Evolutionary conservation across 768 basidiomycete genomes (phyloP).

Genomic region (Psilocybe cyanescens): DNA sequence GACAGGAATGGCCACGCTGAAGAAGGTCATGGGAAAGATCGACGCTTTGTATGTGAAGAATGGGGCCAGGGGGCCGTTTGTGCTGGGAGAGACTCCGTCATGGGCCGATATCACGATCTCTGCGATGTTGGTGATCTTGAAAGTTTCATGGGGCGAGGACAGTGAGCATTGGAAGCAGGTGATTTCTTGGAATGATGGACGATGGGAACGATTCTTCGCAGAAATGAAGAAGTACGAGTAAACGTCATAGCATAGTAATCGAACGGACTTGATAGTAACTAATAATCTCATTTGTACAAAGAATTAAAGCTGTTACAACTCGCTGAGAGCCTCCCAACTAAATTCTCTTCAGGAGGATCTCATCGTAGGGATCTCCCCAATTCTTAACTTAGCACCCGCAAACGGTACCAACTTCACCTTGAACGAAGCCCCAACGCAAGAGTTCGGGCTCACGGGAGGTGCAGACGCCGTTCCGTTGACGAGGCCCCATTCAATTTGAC

Average conservation of each 20-base stretch:
- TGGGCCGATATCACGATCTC: conserved; percentile 39
- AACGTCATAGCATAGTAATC: background rate
- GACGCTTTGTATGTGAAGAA: conserved; percentile 22
- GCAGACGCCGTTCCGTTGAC: conserved; percentile 35
- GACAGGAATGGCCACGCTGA: conserved; percentile 20
- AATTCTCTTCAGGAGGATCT: conserved; percentile 6
- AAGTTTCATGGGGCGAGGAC: conserved; percentile 30
- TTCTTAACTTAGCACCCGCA: conserved; percentile 39
- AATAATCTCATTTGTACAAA: background rate
- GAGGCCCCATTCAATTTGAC: conserved; percentile 42
- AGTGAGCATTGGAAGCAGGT: conserved; percentile 38
- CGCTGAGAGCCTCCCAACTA: background rate
- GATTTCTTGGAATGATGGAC: conserved; percentile 31
- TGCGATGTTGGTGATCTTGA: conserved; percentile 27
- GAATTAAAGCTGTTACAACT: no score
- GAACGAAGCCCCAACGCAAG: conserved; percentile 33
- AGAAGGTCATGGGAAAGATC: conserved; percentile 18
- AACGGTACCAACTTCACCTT: conserved; percentile 43
- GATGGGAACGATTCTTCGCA: conserved; percentile 30
- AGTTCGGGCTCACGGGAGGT: conserved; percentile 37
- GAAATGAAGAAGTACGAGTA: conserved; percentile 26
- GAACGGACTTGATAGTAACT: background rate
- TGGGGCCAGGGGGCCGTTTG: conserved; percentile 14
- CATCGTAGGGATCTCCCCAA: conserved; percentile 46
- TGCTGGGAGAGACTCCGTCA: conserved; percentile 33